phyloP scores from a whole-genome alignment of 208 protist species.

The Trypanosomatidae sp. region DNA sequence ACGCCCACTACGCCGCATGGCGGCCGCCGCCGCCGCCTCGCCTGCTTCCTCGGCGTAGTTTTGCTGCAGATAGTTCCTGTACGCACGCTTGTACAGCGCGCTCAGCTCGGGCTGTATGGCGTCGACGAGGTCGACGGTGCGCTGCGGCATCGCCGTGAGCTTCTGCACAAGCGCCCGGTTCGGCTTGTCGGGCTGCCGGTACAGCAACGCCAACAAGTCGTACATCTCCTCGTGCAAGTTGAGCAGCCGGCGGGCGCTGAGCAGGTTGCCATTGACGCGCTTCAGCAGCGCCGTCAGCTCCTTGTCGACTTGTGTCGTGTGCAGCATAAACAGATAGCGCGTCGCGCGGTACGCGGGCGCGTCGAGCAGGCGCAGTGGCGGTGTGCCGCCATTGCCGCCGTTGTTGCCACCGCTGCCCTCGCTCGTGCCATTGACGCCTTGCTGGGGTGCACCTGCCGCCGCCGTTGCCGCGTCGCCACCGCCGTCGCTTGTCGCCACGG shows the following conservation, averaged over 20 bases:
- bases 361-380: slow-evolving; percentile 14
- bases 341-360: slow-evolving; percentile 52
- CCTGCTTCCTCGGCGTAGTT: slow-evolving; percentile 10
- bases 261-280: slow-evolving; percentile 39
- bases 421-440: neutral
- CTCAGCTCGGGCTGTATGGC: slow-evolving; percentile 69
- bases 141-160: slow-evolving; percentile 63
- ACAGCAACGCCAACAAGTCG: slow-evolving; percentile 63
- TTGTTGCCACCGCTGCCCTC: neutral
- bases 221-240: slow-evolving; percentile 75
- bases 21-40: slow-evolving; percentile 15
- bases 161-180: slow-evolving; percentile 37
- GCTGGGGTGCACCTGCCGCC: neutral
- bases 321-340: slow-evolving; percentile 72
- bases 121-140: slow-evolving; percentile 55
- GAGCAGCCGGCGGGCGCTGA: slow-evolving; percentile 58
- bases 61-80: slow-evolving; percentile 47
- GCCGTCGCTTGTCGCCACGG: slow-evolving; percentile 11
- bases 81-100: slow-evolving; percentile 45
- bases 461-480: neutral
- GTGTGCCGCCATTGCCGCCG: neutral
- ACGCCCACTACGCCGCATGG: slow-evolving; percentile 21
- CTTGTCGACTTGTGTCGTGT: slow-evolving; percentile 64
- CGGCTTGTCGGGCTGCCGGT: slow-evolving; percentile 46
- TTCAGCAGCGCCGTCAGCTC: slow-evolving; percentile 56